Conservation (phyloP, 2,329 filamentous ascomycete species). For the Elsinoe necatrix region DNA sequence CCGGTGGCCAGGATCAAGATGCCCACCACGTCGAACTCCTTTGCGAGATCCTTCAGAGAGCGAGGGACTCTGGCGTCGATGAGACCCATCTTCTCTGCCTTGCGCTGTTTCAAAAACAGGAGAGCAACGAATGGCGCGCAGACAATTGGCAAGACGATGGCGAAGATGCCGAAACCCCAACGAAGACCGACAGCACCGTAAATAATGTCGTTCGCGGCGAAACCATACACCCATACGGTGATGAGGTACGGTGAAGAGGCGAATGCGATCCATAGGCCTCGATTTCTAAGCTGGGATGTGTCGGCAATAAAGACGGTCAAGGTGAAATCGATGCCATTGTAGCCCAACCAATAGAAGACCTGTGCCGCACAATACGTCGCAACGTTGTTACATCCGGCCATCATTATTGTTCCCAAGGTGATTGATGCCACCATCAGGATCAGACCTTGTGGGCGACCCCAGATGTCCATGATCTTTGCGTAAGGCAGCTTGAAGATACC, state of each 20-base stretch:
- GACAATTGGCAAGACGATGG: slow-evolving; percentile 25
- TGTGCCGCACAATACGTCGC: slow-evolving; percentile 26
- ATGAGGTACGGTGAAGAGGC: slow-evolving; percentile 28
- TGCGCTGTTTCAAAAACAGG: slow-evolving; percentile 24
- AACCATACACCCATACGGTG: slow-evolving; percentile 25
- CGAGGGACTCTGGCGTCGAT: slow-evolving; percentile 19
- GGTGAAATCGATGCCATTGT: slow-evolving; percentile 26
- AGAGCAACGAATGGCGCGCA: slow-evolving; percentile 23
- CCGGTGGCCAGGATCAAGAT: slow-evolving; percentile 27
- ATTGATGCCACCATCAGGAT: slow-evolving; percentile 27
- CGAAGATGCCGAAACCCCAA: slow-evolving; percentile 28
- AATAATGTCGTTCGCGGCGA: slow-evolving; percentile 24
- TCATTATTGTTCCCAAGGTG: slow-evolving; percentile 24
- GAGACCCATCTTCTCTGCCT: slow-evolving; percentile 26
- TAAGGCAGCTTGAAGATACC: slow-evolving; percentile 32
- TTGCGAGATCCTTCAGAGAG: slow-evolving; percentile 23
- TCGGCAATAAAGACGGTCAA: slow-evolving; percentile 30
- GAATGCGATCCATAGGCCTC: slow-evolving; percentile 27
- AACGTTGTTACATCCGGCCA: slow-evolving; percentile 24
- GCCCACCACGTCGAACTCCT: slow-evolving; percentile 27
- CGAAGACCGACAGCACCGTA: slow-evolving; percentile 21
- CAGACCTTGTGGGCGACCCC: slow-evolving; percentile 35
- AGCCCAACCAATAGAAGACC: slow-evolving; percentile 27
- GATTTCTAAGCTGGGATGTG: slow-evolving; percentile 26
- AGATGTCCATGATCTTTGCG: slow-evolving; percentile 36